Base-by-base conservation (phyloP, 2,329 filamentous ascomycete genomes). In the Neocucurbitaria cava region DNA sequence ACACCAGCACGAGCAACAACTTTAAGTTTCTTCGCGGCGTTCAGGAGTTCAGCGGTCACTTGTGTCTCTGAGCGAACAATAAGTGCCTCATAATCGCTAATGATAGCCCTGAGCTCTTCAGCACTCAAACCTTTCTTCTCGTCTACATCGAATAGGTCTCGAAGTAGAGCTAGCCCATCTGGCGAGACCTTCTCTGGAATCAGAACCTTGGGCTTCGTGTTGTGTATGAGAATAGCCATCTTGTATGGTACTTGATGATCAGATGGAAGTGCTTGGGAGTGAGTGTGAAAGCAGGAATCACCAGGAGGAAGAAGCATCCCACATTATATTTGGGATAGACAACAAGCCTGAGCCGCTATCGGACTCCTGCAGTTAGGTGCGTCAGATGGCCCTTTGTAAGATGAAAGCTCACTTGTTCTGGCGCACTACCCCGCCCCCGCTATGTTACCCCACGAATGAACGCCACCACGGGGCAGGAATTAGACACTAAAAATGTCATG, bases 31-130 rank as follows among this genome's bases (percentile, higher is more conserved):
- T 81, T 84, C 9, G 85, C 90, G 1, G 87, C 87, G 11, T 79
- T 76, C 11, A 94, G 81, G 0, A 94, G 81, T 2, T 83, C 78
- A 0, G 88, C 83, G 0, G 88, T 93, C 55, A 94, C 90, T 69
- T 92, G 89, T 1, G 90, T 94, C 76, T 92, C 90, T 33, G 90
- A 93, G 2, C 90, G 87, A 36, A 94, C 87, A 56, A 94, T 90
- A 46, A 94, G 82, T 18, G 88, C 91, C 43, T 92, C 85, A 73
- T 93, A 93, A 20, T 83, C 78, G 0, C 86, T 84, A 52, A 94
- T 92, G 53, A 88, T 82, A n/a, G 78, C 62, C 38, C 87, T 75
- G 18, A 94, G 81, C 60, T 92, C 84, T 1, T 86, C 80, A 0
- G 88, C 75, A 3, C 82, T 82, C 15, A 93, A 77, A 1, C 83